Conservation (phyloP, 2,329 filamentous ascomycete species). For the Epichloe sp. region DNA sequence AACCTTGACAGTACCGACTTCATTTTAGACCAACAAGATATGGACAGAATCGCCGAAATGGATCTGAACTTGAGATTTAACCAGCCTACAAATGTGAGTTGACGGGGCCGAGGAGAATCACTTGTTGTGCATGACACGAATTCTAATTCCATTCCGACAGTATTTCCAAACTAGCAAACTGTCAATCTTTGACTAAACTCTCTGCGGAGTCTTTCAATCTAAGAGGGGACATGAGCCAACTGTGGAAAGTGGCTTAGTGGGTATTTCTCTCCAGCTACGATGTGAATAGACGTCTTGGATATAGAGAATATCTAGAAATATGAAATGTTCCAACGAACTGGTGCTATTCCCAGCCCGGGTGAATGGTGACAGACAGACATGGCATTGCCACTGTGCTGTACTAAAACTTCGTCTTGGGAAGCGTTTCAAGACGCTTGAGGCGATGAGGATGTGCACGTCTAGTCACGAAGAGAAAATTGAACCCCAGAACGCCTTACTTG, state of each 20-base stretch:
- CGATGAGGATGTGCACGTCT: background rate
- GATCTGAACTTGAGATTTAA: conserved; percentile 62
- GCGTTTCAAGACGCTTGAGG: background rate
- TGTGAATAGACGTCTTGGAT: background rate
- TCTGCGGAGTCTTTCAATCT: background rate
- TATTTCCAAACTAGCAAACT: conserved; percentile 3
- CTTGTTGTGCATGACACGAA: no score
- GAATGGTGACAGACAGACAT: background rate
- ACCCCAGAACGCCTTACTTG: background rate
- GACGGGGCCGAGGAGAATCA: background rate
- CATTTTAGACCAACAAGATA: conserved; percentile 50
- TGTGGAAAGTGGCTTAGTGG: background rate
- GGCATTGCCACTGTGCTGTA: background rate
- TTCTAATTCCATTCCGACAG: background rate
- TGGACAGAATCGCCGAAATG: conserved; percentile 52
- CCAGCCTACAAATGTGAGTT: conserved; percentile 55
- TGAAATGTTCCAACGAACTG: background rate
- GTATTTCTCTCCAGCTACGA: background rate
- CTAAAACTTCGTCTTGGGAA: background rate
- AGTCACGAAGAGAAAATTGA: background rate
- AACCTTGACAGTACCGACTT: conserved; percentile 57
- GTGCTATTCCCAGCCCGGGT: background rate
- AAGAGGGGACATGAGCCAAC: background rate
- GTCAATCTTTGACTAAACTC: conserved; percentile 2
- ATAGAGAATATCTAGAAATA: background rate